Percentiles rank a stretch among this genome's conserved stretches.
Evolutionary conservation across 2,329 filamentous ascomycete species (phyloP).

Genomic region (Cercospora citrullina): DNA sequence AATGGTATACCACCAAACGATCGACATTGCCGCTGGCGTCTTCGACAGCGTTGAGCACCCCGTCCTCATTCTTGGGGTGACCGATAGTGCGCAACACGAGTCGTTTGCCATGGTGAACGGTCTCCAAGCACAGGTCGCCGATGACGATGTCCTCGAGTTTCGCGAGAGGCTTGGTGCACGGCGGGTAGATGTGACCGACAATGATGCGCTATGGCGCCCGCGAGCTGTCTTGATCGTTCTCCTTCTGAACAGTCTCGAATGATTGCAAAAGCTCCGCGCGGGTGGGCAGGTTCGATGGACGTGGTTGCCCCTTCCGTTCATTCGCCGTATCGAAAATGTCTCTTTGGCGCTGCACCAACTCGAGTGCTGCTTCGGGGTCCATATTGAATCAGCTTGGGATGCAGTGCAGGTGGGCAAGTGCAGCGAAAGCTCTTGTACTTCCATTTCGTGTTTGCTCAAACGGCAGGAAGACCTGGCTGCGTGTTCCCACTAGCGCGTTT

Average conservation of each 20-base stretch:
- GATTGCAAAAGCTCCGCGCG: background rate
- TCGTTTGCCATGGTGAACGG: conserved; percentile 26
- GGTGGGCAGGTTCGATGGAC: background rate
- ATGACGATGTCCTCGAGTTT: conserved; percentile 26
- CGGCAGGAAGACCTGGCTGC: background rate
- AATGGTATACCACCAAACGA: conserved; percentile 23
- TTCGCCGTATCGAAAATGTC: background rate
- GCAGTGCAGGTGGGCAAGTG: background rate
- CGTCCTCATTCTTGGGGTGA: conserved; percentile 11
- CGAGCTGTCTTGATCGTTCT: background rate
- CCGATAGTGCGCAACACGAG: conserved; percentile 28
- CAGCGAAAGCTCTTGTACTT: background rate
- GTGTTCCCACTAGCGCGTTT: background rate
- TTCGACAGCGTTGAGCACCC: conserved; percentile 32
- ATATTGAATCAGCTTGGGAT: background rate
- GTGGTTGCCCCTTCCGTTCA: background rate
- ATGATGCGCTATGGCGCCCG: background rate
- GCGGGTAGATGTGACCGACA: conserved; percentile 28
- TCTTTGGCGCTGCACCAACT: background rate
- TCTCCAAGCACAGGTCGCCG: conserved; percentile 27
- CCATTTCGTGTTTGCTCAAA: background rate
- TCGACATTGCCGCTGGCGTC: conserved; percentile 43
- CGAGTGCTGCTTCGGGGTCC: background rate
- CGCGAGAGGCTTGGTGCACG: conserved; percentile 21
- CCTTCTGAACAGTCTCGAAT: background rate